Evolutionary conservation across 164 flowering plant species (phyloP).

Genomic region (Tetrastigma voinierianum): DNA sequence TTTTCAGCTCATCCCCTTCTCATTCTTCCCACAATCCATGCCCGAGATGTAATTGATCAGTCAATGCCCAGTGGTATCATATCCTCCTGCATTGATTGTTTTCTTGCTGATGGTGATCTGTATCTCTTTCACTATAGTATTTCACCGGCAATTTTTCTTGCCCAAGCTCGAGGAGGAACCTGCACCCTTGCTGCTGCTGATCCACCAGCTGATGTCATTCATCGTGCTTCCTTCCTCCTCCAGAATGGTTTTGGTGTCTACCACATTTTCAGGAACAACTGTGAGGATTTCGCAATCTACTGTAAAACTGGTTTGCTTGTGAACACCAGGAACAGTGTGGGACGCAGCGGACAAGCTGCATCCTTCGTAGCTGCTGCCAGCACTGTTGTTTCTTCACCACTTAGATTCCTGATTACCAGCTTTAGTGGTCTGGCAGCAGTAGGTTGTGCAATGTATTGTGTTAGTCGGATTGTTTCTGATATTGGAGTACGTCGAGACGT

Average conservation of each 20-base stretch:
- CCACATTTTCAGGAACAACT: slow-evolving; percentile 73
- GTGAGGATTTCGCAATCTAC: slow-evolving; percentile 92
- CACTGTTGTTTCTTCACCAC: slow-evolving; percentile 62
- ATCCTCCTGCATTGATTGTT: no score
- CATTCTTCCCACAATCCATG: slow-evolving; percentile 42
- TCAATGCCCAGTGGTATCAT: slow-evolving; percentile 58
- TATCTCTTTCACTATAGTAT: no score
- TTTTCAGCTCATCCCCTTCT: slow-evolving; percentile 66
- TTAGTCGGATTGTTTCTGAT: slow-evolving; percentile 61
- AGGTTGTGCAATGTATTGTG: slow-evolving; percentile 60
- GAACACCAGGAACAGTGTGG: slow-evolving; percentile 54
- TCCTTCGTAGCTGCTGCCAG: slow-evolving; percentile 65
- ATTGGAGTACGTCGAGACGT: slow-evolving; percentile 76
- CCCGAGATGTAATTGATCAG: slow-evolving; percentile 62
- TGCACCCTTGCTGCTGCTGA: slow-evolving; percentile 72
- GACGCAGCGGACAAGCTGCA: slow-evolving; percentile 76
- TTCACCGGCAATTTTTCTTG: slow-evolving; percentile 53
- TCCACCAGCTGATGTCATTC: slow-evolving; percentile 50
- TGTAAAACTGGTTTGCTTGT: slow-evolving; percentile 71
- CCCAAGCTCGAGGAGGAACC: slow-evolving; percentile 87
- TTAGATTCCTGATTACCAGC: slow-evolving; percentile 66
- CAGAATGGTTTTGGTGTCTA: slow-evolving; percentile 77
- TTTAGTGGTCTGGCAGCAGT: slow-evolving; percentile 53
- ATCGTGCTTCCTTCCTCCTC: slow-evolving; percentile 64
- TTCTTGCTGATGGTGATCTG: no score